Conservation (phyloP, 345 rosid species). For the Gossypium anomalum region DNA sequence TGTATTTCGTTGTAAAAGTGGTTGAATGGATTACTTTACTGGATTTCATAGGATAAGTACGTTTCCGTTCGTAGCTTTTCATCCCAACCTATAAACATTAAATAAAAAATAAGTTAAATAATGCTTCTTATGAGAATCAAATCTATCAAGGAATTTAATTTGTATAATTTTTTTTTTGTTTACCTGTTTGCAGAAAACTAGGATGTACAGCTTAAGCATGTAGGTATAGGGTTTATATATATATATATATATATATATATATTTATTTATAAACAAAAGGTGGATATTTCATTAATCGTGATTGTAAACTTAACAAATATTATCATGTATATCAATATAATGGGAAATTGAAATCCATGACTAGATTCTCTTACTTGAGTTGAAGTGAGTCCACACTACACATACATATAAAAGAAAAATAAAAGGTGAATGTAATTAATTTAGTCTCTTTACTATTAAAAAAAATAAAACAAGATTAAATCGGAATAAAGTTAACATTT, state of each 20-base stretch:
- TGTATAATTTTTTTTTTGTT: no score
- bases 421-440: no score
- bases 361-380: no score
- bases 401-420: no score
- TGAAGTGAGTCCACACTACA: no score
- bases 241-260: neutral
- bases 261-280: no score
- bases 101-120: neutral
- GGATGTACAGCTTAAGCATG: neutral
- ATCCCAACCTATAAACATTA: conserved; percentile 1
- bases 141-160: neutral
- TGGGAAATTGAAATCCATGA: no score
- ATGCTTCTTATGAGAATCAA: neutral
- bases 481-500: no score
- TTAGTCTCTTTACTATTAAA: no score
- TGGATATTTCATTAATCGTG: neutral
- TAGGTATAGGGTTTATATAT: neutral
- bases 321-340: no score
- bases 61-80: conserved; percentile 30
- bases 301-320: neutral
- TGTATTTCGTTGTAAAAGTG: conserved; percentile 29
- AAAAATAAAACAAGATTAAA: no score
- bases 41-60: conserved; percentile 27
- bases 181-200: neutral
- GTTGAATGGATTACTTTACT: conserved; percentile 14